Percentiles rank a stretch among this genome's conserved stretches.
Conservation (phyloP, 371 early-diverging fungal genomes). For the Apophysomyces sp. region DNA sequence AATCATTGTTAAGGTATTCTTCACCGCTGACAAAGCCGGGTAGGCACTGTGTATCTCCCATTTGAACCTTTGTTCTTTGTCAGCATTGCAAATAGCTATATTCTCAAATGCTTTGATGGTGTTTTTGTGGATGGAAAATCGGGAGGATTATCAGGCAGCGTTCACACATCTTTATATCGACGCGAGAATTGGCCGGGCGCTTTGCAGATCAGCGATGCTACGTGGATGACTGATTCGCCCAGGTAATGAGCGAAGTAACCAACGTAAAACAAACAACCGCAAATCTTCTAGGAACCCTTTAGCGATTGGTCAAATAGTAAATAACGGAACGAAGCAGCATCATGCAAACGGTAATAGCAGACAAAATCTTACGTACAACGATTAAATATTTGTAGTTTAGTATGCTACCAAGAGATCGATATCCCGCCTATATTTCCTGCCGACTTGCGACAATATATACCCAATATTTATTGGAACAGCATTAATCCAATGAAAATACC, state of each 20-base stretch:
- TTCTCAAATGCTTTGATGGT: conserved; percentile 56
- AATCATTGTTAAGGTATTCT: not conserved
- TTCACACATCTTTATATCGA: conserved; percentile 43
- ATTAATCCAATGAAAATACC: conserved; percentile 6
- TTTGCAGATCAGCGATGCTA: conserved; percentile 47
- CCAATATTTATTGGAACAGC: conserved; percentile 44
- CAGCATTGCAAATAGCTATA: conserved; percentile 54
- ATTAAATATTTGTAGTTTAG: conserved; percentile 15
- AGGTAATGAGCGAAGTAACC: not conserved
- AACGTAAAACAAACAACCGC: not conserved
- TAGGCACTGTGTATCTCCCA: conserved; percentile 51
- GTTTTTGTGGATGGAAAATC: conserved; percentile 56
- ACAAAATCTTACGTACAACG: not conserved
- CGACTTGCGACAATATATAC: conserved; percentile 46
- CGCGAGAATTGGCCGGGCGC: conserved; percentile 62
- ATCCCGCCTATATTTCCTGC: conserved; percentile 37
- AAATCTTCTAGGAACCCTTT: conserved; percentile 41
- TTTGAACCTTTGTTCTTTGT: conserved; percentile 54
- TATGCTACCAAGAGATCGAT: conserved; percentile 58
- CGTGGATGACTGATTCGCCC: conserved; percentile 42
- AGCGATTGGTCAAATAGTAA: conserved; percentile 58
- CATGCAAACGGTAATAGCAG: conserved; percentile 42
- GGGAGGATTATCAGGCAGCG: conserved; percentile 43
- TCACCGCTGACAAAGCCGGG: not conserved
- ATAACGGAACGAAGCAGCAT: conserved; percentile 37